Base-by-base conservation (phyloP, 257 asterid genomes). In the Anisodus tanguticus region DNA sequence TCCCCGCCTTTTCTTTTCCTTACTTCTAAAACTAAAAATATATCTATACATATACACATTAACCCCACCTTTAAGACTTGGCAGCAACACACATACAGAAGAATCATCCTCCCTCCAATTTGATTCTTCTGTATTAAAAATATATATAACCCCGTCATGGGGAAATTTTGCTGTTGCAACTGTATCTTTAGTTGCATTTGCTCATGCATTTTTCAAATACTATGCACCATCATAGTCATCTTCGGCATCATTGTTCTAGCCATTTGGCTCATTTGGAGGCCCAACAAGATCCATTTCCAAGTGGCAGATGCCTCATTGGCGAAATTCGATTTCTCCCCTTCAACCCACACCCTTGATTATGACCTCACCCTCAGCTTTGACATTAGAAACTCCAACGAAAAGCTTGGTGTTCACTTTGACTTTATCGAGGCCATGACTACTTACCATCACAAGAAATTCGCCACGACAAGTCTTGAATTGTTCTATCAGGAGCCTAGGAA, bases 231-330 rank as follows among this genome's bases (percentile, higher is more conserved):
- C 39, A 63, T 90, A 69, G 53, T 92, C 66, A 10, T 94, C 63
- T 76, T 86, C 19, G 95, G 90, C 16, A 37, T 92, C 55, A 0
- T 89, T 60, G 80, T 71, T 64, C 53, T 93, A 31, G 39, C 89
- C 70, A 12, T 84, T n/a, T 95, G 98, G 97, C 87, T 93, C 67
- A 37, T 94, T 43, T 92, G 93, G 94, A 97, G 97, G 10, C 99
- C 99, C 1, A 91, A 89, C 79, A 83, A 86, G 76, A 87, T 93
- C 70, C 91, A 90, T 60, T 90, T 94, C 89, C 68, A 93, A 85
- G 92, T 91, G 83, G 60, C 87, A 31, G 91, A 88, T 22, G 98
- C 99, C 15, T 3, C 91, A 13, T 88, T 96, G 31, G 85, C 92
- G 51, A 89, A 93, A 47, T 93, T 96, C 91, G 87, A 79, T 37